Percentiles rank a stretch among this genome's conserved stretches.
Conservation (phyloP, 2,329 filamentous ascomycete genomes). For the Penicillium sp. region DNA sequence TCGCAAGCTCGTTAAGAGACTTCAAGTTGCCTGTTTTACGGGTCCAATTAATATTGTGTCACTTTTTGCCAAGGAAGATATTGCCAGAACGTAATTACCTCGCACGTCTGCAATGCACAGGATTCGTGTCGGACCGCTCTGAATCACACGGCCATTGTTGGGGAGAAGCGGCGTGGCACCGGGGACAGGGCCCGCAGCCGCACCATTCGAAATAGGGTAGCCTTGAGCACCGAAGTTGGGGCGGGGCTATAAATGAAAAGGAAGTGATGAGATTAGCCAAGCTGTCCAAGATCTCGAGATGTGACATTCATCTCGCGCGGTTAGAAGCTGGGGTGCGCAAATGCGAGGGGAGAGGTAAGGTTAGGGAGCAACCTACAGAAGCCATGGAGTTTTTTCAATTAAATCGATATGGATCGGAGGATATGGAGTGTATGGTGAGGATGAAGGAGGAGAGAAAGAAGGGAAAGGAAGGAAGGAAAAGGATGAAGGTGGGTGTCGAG, state of each 20-base stretch:
- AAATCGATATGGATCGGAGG: not conserved
- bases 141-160: conserved; percentile 52
- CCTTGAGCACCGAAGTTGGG: conserved; percentile 47
- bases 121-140: conserved; percentile 49
- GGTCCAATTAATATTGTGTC: conserved; percentile 19
- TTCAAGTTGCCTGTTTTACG: conserved; percentile 75
- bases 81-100: conserved; percentile 37
- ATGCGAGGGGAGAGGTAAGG: conserved; percentile 17
- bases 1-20: conserved; percentile 94
- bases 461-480: conserved; percentile 10
- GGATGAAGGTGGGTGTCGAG: conserved; percentile 12
- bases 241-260: conserved; percentile 38
- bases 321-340: conserved; percentile 19
- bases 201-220: conserved; percentile 50
- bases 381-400: conserved; percentile 40
- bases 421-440: not conserved
- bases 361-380: conserved; percentile 44
- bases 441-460: conserved; percentile 14
- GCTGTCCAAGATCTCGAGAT: not conserved
- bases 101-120: conserved; percentile 54
- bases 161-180: conserved; percentile 51
- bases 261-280: conserved; percentile 23
- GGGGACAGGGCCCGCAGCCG: conserved; percentile 43
- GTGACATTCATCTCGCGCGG: conserved; percentile 6
- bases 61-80: not conserved